Evolutionary conservation across 1,284 basidiomycete species (phyloP).

Genomic region (Microbotryum lychnidis-dioicae): DNA sequence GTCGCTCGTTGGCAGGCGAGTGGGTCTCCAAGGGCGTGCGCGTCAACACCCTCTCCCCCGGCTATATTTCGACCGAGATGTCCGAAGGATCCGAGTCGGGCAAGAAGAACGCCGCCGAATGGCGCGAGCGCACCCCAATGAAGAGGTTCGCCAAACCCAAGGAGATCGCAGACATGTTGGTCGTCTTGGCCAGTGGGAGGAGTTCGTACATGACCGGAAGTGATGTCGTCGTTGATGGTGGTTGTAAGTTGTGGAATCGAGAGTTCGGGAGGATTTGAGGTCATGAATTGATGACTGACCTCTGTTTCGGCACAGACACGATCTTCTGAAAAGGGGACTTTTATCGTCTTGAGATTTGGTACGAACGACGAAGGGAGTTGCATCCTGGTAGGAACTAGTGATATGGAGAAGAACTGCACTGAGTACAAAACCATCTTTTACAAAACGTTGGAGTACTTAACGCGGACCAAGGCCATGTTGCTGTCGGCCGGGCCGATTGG

Average conservation of each 20-base stretch:
- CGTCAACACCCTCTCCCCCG: constrained; percentile 40
- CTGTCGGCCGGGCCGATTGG: too few species aligned
- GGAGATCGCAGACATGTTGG: constrained; percentile 39
- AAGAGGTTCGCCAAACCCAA: constrained; percentile 37
- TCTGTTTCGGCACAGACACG: too few species aligned
- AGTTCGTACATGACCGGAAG: constrained; percentile 40
- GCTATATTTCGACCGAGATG: constrained; percentile 43
- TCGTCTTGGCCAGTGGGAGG: constrained; percentile 34
- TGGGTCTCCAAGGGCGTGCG: constrained; percentile 40
- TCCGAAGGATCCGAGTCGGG: constrained; percentile 15
- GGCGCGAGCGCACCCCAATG: constrained; percentile 39
- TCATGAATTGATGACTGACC: too few species aligned
- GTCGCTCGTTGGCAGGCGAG: constrained; percentile 40
- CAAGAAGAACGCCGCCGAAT: constrained; percentile 14
- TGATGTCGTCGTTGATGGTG: constrained; percentile 40
- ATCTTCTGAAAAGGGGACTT: too few species aligned
- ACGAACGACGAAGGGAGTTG: too few species aligned
- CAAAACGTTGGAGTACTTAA: too few species aligned
- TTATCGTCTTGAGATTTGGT: too few species aligned
- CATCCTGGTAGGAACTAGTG: too few species aligned
- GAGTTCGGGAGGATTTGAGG: too few species aligned
- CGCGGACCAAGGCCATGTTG: too few species aligned
- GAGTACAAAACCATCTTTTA: too few species aligned
- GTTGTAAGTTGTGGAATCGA: neutral
- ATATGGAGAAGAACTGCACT: too few species aligned